phyloP scores from a whole-genome alignment of 176 grass and related monocot species.

The sorghum (Sorghum bicolor) region DNA sequence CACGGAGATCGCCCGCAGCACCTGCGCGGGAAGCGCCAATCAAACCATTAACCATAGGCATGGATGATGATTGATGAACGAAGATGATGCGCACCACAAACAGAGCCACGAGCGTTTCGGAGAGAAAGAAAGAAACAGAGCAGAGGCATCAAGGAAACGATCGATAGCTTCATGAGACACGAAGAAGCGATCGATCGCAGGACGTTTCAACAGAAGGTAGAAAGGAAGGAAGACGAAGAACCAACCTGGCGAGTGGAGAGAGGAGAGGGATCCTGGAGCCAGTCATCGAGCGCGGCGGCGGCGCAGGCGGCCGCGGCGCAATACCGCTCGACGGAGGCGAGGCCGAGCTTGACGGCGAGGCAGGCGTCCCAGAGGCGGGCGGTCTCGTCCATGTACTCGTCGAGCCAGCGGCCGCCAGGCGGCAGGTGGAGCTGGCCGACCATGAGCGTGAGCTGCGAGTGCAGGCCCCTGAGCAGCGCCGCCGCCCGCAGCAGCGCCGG shows the following conservation, averaged over 20 bases:
- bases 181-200: background rate
- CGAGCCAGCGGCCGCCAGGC: slow-evolving; percentile 84
- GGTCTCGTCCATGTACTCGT: slow-evolving; percentile 99
- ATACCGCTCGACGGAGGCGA: slow-evolving; percentile 74
- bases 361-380: slow-evolving; percentile 91
- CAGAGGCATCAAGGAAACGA: background rate
- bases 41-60: background rate
- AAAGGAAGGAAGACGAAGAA: background rate
- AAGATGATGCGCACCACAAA: background rate
- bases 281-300: slow-evolving; percentile 60
- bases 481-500: slow-evolving; percentile 53
- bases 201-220: background rate
- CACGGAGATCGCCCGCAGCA: slow-evolving; percentile 55
- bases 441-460: slow-evolving; percentile 70
- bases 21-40: slow-evolving; percentile 32
- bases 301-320: slow-evolving; percentile 50
- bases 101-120: background rate
- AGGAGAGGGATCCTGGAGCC: slow-evolving; percentile 51
- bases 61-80: background rate
- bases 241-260: slow-evolving; percentile 68
- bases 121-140: background rate
- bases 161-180: background rate
- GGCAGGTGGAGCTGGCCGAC: slow-evolving; percentile 90
- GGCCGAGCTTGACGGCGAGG: slow-evolving; percentile 74
- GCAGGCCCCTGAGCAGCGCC: slow-evolving; percentile 55